phyloP scores from a whole-genome alignment of 352 stramenopile species.

The Achlya hypogyna region DNA sequence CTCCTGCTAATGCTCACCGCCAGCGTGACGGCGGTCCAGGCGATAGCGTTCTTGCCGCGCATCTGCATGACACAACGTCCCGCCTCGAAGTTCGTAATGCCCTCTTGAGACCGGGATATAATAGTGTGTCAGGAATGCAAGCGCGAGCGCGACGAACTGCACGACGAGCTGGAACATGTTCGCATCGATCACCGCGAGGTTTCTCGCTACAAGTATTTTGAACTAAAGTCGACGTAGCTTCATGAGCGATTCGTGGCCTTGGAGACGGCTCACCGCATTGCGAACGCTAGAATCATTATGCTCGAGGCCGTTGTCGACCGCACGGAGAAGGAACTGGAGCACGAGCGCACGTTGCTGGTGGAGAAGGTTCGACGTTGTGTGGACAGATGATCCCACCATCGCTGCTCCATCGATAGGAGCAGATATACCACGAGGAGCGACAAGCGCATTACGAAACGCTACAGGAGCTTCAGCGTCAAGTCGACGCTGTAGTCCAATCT shows the following conservation, averaged over 20 bases:
- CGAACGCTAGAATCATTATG: slow-evolving; percentile 12
- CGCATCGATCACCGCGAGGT: neutral
- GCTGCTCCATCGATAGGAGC: neutral
- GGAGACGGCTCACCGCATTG: slow-evolving; percentile 17
- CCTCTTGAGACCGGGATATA: too few relatives aligned
- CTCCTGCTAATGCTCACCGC: too few relatives aligned
- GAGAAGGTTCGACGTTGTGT: neutral
- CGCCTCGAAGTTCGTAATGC: too few relatives aligned
- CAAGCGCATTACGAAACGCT: neutral
- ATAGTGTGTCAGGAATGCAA: neutral
- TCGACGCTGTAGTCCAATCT: slow-evolving; percentile 4
- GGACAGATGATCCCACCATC: neutral
- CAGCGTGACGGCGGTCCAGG: too few relatives aligned
- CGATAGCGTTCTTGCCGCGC: too few relatives aligned
- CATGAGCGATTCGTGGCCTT: neutral
- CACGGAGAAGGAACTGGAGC: neutral
- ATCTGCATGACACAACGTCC: too few relatives aligned
- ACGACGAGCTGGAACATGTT: neutral
- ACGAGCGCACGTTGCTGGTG: neutral
- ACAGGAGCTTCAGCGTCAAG: neutral
- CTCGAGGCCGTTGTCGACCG: slow-evolving; percentile 11
- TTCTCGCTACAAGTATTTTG: neutral
- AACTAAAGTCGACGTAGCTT: neutral
- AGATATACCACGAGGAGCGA: neutral
- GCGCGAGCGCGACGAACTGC: neutral